A percentile compares a stretch with the other conserved stretches of the same genome.
phyloP scores from a whole-genome alignment of 1,284 basidiomycete species.

The Pseudozyma hubeiensis region DNA sequence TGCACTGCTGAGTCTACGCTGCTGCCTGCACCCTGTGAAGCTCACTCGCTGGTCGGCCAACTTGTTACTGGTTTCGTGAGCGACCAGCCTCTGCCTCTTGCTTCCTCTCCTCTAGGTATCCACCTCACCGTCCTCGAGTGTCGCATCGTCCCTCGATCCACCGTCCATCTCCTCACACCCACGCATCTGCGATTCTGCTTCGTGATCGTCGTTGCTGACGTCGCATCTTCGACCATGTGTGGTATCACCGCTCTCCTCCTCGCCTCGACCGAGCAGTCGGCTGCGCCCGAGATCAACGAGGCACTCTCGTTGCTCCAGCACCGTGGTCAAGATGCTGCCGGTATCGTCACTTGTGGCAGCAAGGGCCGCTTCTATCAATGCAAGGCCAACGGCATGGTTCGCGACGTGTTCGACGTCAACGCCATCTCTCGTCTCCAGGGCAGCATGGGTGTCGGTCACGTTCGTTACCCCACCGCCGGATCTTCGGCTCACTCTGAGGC shows the following conservation, averaged over 20 bases:
- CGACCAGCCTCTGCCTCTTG: slow-evolving; percentile 10
- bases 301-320: slow-evolving; percentile 68
- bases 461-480: slow-evolving; percentile 88
- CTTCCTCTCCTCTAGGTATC: slow-evolving; percentile 38
- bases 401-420: slow-evolving; percentile 91
- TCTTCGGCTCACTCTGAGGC: slow-evolving; percentile 96
- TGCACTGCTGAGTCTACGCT: background rate
- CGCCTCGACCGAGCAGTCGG: slow-evolving; percentile 51
- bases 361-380: slow-evolving; percentile 97
- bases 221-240: slow-evolving; percentile 56
- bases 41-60: background rate
- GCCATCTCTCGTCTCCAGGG: slow-evolving; percentile 84
- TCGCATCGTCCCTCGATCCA: slow-evolving; percentile 22
- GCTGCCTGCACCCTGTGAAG: background rate
- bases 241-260: slow-evolving; percentile 67
- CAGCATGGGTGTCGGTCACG: slow-evolving; percentile 97
- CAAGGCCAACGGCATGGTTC: slow-evolving; percentile 99
- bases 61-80: background rate
- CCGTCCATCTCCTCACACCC: background rate
- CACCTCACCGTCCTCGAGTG: slow-evolving; percentile 28
- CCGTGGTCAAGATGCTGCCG: slow-evolving; percentile 93
- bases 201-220: background rate
- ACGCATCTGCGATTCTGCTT: background rate
- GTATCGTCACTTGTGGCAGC: slow-evolving; percentile 94
- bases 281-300: slow-evolving; percentile 67